Evolutionary conservation across 345 rosid species (phyloP), one percentile per base, ranked within the genome.

Genomic region (Durio zibethinus): DNA sequence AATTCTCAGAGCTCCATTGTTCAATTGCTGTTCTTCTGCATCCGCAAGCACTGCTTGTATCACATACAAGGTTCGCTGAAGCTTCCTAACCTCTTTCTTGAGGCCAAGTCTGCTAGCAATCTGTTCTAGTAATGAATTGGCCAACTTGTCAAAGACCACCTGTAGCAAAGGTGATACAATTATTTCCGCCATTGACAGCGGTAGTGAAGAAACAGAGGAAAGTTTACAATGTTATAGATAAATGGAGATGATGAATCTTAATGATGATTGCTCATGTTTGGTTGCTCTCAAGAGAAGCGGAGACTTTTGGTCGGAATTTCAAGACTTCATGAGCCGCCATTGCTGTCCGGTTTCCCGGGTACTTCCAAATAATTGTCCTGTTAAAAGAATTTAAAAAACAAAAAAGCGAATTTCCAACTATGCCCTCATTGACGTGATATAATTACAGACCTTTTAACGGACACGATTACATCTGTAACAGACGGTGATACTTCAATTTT

Each of bases 1-100:
- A 74, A 74, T 25, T 18, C 57, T 40, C 27, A 74, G 54, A 42
- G 67, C 68, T 61, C 56, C 18, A 27, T 74, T n/a, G 12, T 7
- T 10, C 15, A 27, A 11, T 29, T 74, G 77, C 4, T 60, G 77
- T 11, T 74, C 77, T 45, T 74, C 67, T 25, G 77, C 77, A 74
- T 74, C 77, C 43, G 16, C 56, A 27, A 74, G 67, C 42, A 74
- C 77, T 1, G 50, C 77, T 60, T 43, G 77, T 6, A 74, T 27
- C 10, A 61, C 16, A 27, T 12, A 21, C 25, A 73, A 73, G 18
- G 64, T 54, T 36, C 35, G 8, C 56, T 36, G 21, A 54, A 73
- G 65, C 52, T 73, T 73, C 60, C 35, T 54, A 21, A 73, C 76
- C 64, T 74, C 68, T 5, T 43, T 74, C 33, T 60, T 61, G 57